Evolutionary conservation across 2,329 filamentous ascomycete genomes (phyloP).

Genomic region (Fusarium graminum): DNA sequence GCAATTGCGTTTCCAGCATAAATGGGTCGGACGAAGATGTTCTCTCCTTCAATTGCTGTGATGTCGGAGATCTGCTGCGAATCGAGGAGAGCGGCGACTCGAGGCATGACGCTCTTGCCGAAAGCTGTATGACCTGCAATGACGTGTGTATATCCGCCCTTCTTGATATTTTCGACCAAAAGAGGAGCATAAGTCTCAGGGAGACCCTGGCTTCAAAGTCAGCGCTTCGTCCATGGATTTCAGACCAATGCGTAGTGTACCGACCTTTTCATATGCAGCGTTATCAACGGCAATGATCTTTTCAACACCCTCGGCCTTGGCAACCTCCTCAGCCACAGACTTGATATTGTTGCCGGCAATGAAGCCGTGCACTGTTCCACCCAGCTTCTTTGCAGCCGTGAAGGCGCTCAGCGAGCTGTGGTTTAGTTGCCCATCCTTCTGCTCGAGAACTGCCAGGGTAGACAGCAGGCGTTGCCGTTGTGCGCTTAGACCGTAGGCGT

Average conservation of each 20-base stretch:
- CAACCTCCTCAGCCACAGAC: conserved; percentile 81
- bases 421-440: conserved; percentile 89
- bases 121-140: conserved; percentile 93
- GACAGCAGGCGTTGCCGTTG: conserved; percentile 73
- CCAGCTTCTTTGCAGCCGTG: conserved; percentile 87
- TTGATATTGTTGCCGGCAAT: conserved; percentile 85
- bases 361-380: conserved; percentile 87
- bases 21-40: conserved; percentile 95
- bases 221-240: conserved; percentile 13
- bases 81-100: conserved; percentile 91
- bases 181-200: conserved; percentile 95
- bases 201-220: conserved; percentile 71
- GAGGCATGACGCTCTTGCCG: conserved; percentile 93
- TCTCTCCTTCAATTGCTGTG: conserved; percentile 85
- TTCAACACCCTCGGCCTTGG: conserved; percentile 89
- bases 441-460: conserved; percentile 91
- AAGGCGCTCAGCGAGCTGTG: conserved; percentile 85
- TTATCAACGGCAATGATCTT: conserved; percentile 93
- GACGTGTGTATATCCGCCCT: conserved; percentile 92
- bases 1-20: conserved; percentile 98
- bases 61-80: conserved; percentile 95
- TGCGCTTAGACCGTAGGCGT: conserved; percentile 47
- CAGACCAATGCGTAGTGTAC: conserved; percentile 3
- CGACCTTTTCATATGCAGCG: conserved; percentile 89
- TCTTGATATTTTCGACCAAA: conserved; percentile 95